Percentiles rank a stretch among this genome's conserved stretches.
These are phyloP conservation scores for Gonapodya prolifera DNA, from an alignment of 192 early-diverging fungal genomes.

Conservation along the genomic window DNA sequence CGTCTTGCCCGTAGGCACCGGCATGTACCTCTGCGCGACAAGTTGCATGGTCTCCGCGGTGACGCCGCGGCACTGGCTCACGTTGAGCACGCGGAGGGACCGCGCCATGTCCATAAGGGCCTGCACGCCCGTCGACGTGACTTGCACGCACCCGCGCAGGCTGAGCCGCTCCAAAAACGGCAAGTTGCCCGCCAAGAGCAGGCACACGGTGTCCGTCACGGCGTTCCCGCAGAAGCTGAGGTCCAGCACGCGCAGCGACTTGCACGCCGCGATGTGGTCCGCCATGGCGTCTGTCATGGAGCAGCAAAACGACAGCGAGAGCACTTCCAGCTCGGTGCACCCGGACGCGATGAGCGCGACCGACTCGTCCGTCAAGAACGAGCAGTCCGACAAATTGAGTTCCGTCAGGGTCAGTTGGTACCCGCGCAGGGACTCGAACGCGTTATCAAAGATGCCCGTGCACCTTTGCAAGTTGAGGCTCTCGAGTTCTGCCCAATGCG, in stretches of 20 bases:
- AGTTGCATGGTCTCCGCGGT: too few relatives aligned
- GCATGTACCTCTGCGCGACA: too few relatives aligned
- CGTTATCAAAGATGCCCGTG: constrained; percentile 55
- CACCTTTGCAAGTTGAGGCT: constrained; percentile 60
- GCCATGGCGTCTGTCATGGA: constrained; percentile 47
- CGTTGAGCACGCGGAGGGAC: constrained; percentile 19
- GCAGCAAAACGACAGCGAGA: constrained; percentile 66
- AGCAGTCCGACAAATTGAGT: constrained; percentile 58
- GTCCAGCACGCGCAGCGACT: constrained; percentile 39
- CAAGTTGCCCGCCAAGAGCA: constrained; percentile 22
- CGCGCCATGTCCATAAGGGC: constrained; percentile 15
- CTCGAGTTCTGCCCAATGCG: constrained; percentile 36
- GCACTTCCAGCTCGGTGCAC: constrained; percentile 35
- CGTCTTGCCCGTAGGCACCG: too few relatives aligned
- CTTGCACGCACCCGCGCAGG: constrained; percentile 35
- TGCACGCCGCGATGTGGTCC: constrained; percentile 22
- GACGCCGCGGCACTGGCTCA: constrained; percentile 25
- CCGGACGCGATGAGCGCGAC: constrained; percentile 32
- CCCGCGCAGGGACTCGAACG: too few relatives aligned
- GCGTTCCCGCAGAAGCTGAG: constrained; percentile 58
- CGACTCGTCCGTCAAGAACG: constrained; percentile 57
- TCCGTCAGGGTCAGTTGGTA: constrained; percentile 29
- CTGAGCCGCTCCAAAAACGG: constrained; percentile 30
- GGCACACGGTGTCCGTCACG: constrained; percentile 47
- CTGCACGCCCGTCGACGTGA: constrained; percentile 25